Conservation (phyloP, 2,329 filamentous ascomycete species). For the Scortechinia acanthostroma region DNA sequence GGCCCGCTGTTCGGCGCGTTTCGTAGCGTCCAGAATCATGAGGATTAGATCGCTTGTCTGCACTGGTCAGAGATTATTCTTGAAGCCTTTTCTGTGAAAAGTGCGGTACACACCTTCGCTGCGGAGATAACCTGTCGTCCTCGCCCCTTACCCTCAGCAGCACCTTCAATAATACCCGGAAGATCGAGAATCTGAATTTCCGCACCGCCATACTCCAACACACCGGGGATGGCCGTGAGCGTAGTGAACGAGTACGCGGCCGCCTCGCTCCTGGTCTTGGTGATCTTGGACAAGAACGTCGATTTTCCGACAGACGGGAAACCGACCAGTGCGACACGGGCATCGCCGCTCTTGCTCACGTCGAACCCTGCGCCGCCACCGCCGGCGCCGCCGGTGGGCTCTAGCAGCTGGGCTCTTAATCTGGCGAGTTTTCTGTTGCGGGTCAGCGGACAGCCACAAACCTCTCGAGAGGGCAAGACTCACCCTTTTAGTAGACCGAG, state of each 20-base stretch:
- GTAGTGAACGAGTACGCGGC: conserved; percentile 97
- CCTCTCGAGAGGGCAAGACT: conserved; percentile 11
- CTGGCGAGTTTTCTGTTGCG: conserved; percentile 79
- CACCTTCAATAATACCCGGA: conserved; percentile 96
- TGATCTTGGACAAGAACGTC: conserved; percentile 97
- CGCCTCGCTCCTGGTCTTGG: conserved; percentile 92
- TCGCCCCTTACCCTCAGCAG: conserved; percentile 88
- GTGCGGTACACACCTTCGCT: conserved; percentile 43
- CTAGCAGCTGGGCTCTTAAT: conserved; percentile 85
- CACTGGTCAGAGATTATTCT: not conserved
- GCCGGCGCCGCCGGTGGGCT: conserved; percentile 74
- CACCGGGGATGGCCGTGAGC: conserved; percentile 90
- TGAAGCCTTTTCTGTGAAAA: not conserved
- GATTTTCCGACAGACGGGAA: conserved; percentile 98
- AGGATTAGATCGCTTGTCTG: conserved; percentile 92
- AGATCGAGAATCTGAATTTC: conserved; percentile 97
- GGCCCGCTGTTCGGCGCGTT: conserved; percentile 85
- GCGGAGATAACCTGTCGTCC: conserved; percentile 95
- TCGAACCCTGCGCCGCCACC: conserved; percentile 81
- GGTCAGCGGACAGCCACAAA: not conserved
- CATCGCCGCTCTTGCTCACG: conserved; percentile 93
- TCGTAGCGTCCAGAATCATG: conserved; percentile 95
- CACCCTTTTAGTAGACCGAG: conserved; percentile 95
- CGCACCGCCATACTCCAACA: conserved; percentile 92
- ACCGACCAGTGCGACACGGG: conserved; percentile 92